Evolutionary conservation across 1,284 basidiomycete genomes (phyloP), one percentile per base, ranked within the genome.

Genomic region (Kwoniella shivajii): DNA sequence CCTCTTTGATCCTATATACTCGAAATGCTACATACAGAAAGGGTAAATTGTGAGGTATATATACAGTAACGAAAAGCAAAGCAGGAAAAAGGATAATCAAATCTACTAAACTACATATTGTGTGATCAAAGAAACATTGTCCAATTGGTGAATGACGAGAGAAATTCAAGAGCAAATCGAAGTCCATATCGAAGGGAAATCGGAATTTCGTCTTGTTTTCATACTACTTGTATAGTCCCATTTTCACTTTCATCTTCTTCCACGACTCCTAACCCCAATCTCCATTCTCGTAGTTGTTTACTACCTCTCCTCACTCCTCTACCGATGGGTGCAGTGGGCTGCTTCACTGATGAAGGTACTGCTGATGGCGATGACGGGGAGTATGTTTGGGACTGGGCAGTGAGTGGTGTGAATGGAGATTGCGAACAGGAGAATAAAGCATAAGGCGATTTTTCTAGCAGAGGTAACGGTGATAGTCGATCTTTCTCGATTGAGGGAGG

Each of bases 381-480:
- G 30, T 55, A 53, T 29, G 46, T 30, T 22, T 44, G 50, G 22
- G 56, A 30, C 5, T 50, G 48, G 2, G 48, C 54, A 9, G 47
- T 44, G 29, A 56, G 16, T 16, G 49, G 27, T 18, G 42, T 16
- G 10, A 45, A 38, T 33, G 56, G 44, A 13, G 43, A 33, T 10
- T 49, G 54, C 13, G 46, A 24, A 36, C 41, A 53, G 13, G 27
- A 11, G 53, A 51, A 50, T 3, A 22, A 11, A 5, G 37, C 31
- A 26, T 45, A 34, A 18, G 18, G 16, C 13, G 26, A 6, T 13
- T 51, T 48, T 45, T 56, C 57, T 37, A 41, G 24, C 31, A 39
- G 31, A 14, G 60, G 45, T 37, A 50, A 30, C 4, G 62, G 56
- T 3, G 63, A 62, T 24, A 65, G 52, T 13, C 59, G 60, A 34